Evolutionary conservation across 768 basidiomycete species (phyloP).

Genomic region (Trametes elegans): DNA sequence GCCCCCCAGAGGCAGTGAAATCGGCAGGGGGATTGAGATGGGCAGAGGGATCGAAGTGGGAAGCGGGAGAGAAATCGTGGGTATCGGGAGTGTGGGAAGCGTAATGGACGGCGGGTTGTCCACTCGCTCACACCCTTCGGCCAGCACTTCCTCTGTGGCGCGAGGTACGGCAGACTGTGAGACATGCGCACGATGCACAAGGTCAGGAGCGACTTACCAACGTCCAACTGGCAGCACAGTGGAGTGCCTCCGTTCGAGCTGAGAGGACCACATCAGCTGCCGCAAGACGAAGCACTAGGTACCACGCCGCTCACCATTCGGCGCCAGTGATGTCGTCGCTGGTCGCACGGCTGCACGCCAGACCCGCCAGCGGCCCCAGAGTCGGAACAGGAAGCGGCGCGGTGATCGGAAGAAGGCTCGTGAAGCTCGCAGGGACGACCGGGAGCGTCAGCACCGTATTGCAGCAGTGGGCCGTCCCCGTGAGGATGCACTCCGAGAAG

Average conservation of each 20-base stretch:
- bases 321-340: slow-evolving; percentile 1
- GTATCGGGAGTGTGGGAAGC: neutral
- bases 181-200: neutral
- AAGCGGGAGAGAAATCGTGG: neutral
- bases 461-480: slow-evolving; percentile 8
- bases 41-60: neutral
- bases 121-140: slow-evolving; percentile 14
- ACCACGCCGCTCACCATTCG: neutral
- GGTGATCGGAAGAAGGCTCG: slow-evolving; percentile 4
- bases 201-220: neutral
- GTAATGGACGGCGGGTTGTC: neutral
- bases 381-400: slow-evolving; percentile 12
- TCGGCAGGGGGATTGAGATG: neutral
- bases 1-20: neutral
- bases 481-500: neutral
- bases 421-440: slow-evolving; percentile 1
- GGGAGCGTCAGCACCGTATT: slow-evolving; percentile 2
- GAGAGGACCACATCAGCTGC: too few species aligned
- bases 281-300: too few species aligned
- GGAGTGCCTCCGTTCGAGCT: slow-evolving; percentile 9
- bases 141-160: neutral
- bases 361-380: slow-evolving; percentile 8
- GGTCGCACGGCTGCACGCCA: neutral
- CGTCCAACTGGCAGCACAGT: slow-evolving; percentile 11
- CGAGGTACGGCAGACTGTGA: neutral